Base-by-base conservation (phyloP, 2,329 filamentous ascomycete genomes). In the Talaromyces funiculosus region DNA sequence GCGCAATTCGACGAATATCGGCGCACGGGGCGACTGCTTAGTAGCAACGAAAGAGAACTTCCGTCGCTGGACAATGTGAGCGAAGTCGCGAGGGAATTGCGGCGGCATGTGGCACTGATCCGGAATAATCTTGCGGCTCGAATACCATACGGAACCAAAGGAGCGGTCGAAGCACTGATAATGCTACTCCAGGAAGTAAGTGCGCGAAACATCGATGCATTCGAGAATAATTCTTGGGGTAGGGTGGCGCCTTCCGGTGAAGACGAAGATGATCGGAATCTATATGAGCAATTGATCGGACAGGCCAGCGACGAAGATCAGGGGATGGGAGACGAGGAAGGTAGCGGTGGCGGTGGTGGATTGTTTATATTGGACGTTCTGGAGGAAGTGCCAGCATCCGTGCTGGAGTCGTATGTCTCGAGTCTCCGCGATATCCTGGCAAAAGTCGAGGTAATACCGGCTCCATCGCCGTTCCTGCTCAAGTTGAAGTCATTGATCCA, bases 391-490 rank as follows among this genome's bases (percentile, higher is more conserved):
- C 69, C 72, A 14, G 62, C 69, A 3, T 57, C 64, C 1, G 68
- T 71, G 42, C 65, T 78, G 2, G 64, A 67, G 38, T 68, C 70
- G 29, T 73, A 70, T 55, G 58, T 64, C 16, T 55, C 64, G n/a
- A 69, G 66, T 29, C 65, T 78, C 31, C 65, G 65, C 12, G 65
- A 64, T 5, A 68, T 75, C 12, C 69, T 73, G 16, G 66, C 65
- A 63, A 78, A 80, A 65, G 76, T 82, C 55, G 74, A 81, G 64
- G 71, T 76, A 42, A 76, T 78, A 59, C 69, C 71, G 22, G 73
- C 73, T 0, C 74, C 75, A 16, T 69, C 67, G 55, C 64, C 65
- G 8, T 77, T 73, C 55, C 66, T 76, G 31, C 61, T 72, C 31
- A 71, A 70, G 37, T 65, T 77, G 14, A 67, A 65, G 35, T 61